Base-by-base conservation (phyloP, 352 stramenopile species). In the Peronospora farinosa region DNA sequence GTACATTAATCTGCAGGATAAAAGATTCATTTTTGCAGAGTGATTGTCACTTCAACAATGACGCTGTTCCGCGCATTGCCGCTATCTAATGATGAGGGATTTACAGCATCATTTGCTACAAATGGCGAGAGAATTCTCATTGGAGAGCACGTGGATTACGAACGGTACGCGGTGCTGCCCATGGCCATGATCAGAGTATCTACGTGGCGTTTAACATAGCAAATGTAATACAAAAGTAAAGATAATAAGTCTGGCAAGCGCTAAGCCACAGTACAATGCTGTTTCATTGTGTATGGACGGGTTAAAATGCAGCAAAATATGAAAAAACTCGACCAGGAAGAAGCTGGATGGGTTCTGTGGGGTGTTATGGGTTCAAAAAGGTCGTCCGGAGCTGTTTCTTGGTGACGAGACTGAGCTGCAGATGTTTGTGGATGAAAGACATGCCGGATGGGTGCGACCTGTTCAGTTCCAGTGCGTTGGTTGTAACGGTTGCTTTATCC, bases 91-190 rank as follows among this genome's bases (percentile, higher is more conserved):
- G 23, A 48, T 40, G 52, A 40, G 23, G 32, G n/a, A 6, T 3
- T 39, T 36, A 3, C 15, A 30, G 39, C 40, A 12, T 11, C 39
- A 40, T 7, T 15, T 69, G 17, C 2, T 40, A 5, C 35, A 54
- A 15, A 27, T 82, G 8, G 51, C 50, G n/a, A 36, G 8, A 2
- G 25, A 16, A 11, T 88, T 85, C 66, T 95, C 42, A 91, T 95
- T 27, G 85, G 85, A 3, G 85, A 94, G 66, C 81, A 93, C 58
- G 67, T 95, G 33, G 81, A 94, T 68, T 95, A 95, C 57, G 74
- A 94, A 58, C 75, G 77, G 10, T 95, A 92, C 65, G 65, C 69
- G 21, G 85, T 94, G 45, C 53, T 95, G 16, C 83, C 81, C 45
- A 90, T 90, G 72, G 85, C 85, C 7, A 79, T 94, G 46, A 66